Evolutionary conservation across 176 grass and related monocot species (phyloP).

Genomic region (barley (Hordeum vulgare)): MorexV3_pseudomolecules_assembly NC_058524.1:111435764-111436263

Average conservation of each 20-base stretch:
- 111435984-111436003: conserved; percentile 85
- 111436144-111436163: neutral
- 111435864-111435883: too few relatives aligned
- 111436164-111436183: neutral
- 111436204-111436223: neutral
- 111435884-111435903: conserved; percentile 45
- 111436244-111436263: neutral
- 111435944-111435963: conserved; percentile 90
- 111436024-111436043: conserved; percentile 85
- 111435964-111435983: conserved; percentile 53
- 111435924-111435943: conserved; percentile 84
- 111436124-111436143: neutral
- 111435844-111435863: neutral
- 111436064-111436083: conserved; percentile 33
- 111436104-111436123: neutral
- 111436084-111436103: conserved; percentile 8
- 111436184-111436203: neutral
- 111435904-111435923: conserved; percentile 79
- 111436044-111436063: conserved; percentile 53
- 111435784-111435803: conserved; percentile 84
- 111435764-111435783: conserved; percentile 72
- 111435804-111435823: conserved; percentile 50
- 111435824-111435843: neutral
- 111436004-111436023: conserved; percentile 96
- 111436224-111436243: neutral